Percentiles rank a stretch among this genome's conserved stretches.
Conservation (phyloP, 2,329 filamentous ascomycete species). For the Myotisia sp. region DNA sequence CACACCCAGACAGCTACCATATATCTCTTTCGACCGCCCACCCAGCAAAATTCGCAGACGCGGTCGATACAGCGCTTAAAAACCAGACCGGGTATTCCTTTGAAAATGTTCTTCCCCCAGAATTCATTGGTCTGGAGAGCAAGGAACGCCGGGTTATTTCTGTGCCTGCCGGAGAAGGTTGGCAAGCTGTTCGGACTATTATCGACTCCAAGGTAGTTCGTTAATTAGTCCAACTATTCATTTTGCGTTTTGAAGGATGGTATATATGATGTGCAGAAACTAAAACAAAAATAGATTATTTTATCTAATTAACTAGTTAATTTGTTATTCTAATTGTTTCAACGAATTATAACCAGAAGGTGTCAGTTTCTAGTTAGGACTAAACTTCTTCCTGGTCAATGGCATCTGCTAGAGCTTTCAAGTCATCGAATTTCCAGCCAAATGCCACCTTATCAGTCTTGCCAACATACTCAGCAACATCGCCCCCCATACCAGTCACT, state of each 20-base stretch:
- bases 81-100: slow-evolving; percentile 62
- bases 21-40: slow-evolving; percentile 87
- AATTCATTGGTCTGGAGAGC: slow-evolving; percentile 66
- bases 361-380: too few species aligned
- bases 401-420: slow-evolving; percentile 48
- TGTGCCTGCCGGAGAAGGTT: slow-evolving; percentile 50
- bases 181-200: slow-evolving; percentile 60
- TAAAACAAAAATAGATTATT: too few species aligned
- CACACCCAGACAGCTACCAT: slow-evolving; percentile 44
- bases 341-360: too few species aligned
- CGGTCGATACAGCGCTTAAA: slow-evolving; percentile 66
- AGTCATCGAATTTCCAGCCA: slow-evolving; percentile 44
- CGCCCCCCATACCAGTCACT: slow-evolving; percentile 29
- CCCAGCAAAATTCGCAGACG: slow-evolving; percentile 82
- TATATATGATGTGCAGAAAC: too few species aligned
- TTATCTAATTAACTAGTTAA: too few species aligned
- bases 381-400: too few species aligned
- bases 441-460: slow-evolving; percentile 20
- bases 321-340: too few species aligned
- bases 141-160: slow-evolving; percentile 59
- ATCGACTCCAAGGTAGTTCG: slow-evolving; percentile 66
- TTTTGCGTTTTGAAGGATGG: too few species aligned
- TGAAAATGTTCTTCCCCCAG: slow-evolving; percentile 59
- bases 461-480: slow-evolving; percentile 25
- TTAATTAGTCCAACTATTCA: too few species aligned